phyloP scores from a whole-genome alignment of 2,329 filamentous ascomycete genomes.

The Pestalotiopsis sp. region DNA sequence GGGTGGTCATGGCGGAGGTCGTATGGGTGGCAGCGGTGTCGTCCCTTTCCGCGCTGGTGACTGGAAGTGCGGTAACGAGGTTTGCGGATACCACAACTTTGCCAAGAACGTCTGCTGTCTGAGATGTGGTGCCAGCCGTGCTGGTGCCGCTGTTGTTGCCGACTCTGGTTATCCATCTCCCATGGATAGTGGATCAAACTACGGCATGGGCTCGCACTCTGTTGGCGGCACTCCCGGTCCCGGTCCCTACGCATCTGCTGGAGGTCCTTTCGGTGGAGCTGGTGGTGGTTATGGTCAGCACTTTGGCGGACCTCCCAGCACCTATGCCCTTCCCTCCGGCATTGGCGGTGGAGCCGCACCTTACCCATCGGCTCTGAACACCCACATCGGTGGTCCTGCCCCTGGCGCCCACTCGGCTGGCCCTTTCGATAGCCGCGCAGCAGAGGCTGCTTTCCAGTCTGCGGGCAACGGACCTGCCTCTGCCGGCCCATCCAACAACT shows the following conservation, averaged over 20 bases:
- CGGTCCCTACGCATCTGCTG: constrained; percentile 72
- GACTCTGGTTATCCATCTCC: constrained; percentile 90
- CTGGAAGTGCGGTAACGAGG: constrained; percentile 98
- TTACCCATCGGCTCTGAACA: constrained; percentile 79
- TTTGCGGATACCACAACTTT: constrained; percentile 98
- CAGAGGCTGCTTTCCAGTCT: constrained; percentile 91
- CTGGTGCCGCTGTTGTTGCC: constrained; percentile 89
- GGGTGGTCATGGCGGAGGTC: constrained; percentile 59
- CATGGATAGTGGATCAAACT: constrained; percentile 84
- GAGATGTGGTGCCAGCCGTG: constrained; percentile 91
- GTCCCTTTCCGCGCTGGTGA: constrained; percentile 98
- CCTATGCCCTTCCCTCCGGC: constrained; percentile 85
- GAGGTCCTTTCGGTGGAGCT: constrained; percentile 65
- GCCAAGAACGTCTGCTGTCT: constrained; percentile 99
- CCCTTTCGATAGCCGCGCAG: constrained; percentile 89
- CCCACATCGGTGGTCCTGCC: constrained; percentile 75
- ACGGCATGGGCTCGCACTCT: constrained; percentile 84
- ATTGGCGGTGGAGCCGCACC: constrained; percentile 77
- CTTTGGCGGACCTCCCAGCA: constrained; percentile 85
- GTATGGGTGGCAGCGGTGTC: constrained; percentile 80
- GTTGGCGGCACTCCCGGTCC: constrained; percentile 83
- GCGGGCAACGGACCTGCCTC: constrained; percentile 81
- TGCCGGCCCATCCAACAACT: constrained; percentile 75
- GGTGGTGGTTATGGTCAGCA: constrained; percentile 73
- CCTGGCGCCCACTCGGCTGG: constrained; percentile 81